Percentiles rank a stretch among this genome's conserved stretches.
phyloP scores from a whole-genome alignment of 1,284 basidiomycete species.

The Gomphus bonarii region DNA sequence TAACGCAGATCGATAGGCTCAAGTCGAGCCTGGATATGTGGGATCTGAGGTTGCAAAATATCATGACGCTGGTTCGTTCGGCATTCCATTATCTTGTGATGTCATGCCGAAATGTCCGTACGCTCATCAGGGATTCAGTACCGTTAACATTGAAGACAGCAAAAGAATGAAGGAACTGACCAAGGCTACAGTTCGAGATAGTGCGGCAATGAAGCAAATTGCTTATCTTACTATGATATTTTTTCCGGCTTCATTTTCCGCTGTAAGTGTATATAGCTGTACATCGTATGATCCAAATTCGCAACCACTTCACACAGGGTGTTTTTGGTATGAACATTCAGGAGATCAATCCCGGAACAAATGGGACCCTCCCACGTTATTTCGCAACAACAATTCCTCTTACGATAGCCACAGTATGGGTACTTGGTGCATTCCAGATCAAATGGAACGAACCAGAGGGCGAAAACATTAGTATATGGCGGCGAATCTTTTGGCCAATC shows the following conservation, averaged over 20 bases:
- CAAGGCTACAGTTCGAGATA: constrained; percentile 7
- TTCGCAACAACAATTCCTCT: constrained; percentile 30
- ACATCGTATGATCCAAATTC: neutral
- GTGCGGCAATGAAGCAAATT: constrained; percentile 40
- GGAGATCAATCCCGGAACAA: constrained; percentile 23
- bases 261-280: constrained; percentile 25
- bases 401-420: constrained; percentile 37
- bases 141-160: constrained; percentile 12
- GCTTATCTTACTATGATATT: constrained; percentile 48
- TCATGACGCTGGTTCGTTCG: constrained; percentile 38
- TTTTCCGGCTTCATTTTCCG: constrained; percentile 40
- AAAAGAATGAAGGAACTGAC: constrained; percentile 9
- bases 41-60: constrained; percentile 10
- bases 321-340: constrained; percentile 40
- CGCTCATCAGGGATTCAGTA: constrained; percentile 6
- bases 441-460: neutral
- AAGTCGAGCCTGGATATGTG: constrained; percentile 4
- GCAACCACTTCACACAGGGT: constrained; percentile 16
- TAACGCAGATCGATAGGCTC: constrained; percentile 9
- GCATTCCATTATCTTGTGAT: neutral
- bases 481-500: constrained; percentile 2
- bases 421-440: constrained; percentile 21
- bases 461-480: neutral
- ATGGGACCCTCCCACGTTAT: constrained; percentile 30
- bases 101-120: constrained; percentile 17